Conservation (phyloP, 2,329 filamentous ascomycete genomes). For the Daldinia sp. region DNA sequence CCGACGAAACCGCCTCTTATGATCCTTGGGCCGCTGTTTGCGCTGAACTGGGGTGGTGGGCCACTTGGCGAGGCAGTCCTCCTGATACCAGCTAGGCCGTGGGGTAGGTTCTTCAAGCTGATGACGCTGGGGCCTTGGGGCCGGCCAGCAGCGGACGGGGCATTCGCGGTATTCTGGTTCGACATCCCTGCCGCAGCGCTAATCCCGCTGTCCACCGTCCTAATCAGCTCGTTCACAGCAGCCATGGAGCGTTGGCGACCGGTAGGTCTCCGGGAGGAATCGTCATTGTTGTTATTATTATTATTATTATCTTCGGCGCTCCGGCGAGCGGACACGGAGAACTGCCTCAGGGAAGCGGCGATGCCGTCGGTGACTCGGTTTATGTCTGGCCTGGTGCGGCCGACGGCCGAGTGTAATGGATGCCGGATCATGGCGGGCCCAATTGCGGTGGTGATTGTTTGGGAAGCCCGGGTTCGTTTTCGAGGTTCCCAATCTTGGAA, state of each 20-base stretch:
- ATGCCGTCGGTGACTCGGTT: constrained; percentile 50
- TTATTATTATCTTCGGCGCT: constrained; percentile 27
- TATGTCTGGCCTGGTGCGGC: constrained; percentile 48
- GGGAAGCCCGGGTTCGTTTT: constrained; percentile 10
- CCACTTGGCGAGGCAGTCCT: background rate
- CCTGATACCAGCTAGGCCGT: constrained; percentile 33
- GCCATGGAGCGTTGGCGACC: constrained; percentile 44
- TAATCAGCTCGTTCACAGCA: constrained; percentile 47
- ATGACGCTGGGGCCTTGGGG: constrained; percentile 52
- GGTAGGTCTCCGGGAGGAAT: constrained; percentile 2
- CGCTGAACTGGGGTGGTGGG: background rate
- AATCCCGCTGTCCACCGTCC: constrained; percentile 23
- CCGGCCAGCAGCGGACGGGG: background rate
- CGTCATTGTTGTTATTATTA: constrained; percentile 21
- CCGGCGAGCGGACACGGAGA: constrained; percentile 49
- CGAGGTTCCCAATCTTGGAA: constrained; percentile 6
- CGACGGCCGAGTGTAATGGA: constrained; percentile 46
- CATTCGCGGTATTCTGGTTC: background rate
- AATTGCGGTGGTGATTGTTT: constrained; percentile 34
- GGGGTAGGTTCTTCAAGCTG: constrained; percentile 56
- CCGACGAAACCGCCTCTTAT: constrained; percentile 44
- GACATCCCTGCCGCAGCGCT: background rate
- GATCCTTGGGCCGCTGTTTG: constrained; percentile 9
- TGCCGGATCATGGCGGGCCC: constrained; percentile 50
- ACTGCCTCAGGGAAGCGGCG: constrained; percentile 49